Evolutionary conservation across 345 rosid genomes (phyloP).

Genomic region (Punica granatum): DNA sequence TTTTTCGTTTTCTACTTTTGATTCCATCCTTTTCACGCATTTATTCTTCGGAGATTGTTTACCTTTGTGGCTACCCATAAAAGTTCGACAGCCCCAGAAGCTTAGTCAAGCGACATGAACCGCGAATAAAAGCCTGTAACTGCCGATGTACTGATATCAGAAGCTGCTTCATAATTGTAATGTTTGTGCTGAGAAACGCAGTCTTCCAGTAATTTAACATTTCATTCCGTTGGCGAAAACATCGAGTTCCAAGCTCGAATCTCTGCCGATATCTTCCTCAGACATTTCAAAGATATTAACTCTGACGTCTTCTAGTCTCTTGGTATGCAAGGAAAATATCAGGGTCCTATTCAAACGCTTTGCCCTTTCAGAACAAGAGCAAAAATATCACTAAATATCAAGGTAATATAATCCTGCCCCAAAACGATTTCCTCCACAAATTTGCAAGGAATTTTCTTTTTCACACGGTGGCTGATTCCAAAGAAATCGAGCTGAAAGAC

Average conservation of each 20-base stretch:
- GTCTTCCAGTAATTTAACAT: not conserved
- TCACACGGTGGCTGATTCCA: not conserved
- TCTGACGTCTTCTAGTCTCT: not conserved
- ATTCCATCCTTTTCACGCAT: not conserved
- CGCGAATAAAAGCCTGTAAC: conserved; percentile 13
- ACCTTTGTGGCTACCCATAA: not conserved
- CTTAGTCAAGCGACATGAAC: not conserved
- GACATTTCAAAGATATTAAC: not conserved
- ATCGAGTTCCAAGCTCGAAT: not conserved
- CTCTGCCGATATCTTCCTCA: not conserved
- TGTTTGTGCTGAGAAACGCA: not conserved
- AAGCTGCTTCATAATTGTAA: not conserved
- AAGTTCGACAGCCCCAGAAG: not conserved
- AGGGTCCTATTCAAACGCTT: not conserved
- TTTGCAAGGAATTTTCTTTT: not conserved
- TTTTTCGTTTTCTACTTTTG: not conserved
- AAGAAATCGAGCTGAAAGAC: too few relatives aligned
- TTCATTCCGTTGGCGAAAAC: not conserved
- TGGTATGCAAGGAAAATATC: not conserved
- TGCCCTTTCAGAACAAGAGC: not conserved
- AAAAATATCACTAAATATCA: too few relatives aligned
- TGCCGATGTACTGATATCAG: not conserved
- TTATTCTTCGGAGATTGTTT: not conserved
- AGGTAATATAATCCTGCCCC: too few relatives aligned
- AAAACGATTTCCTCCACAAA: too few relatives aligned